Base-by-base conservation (phyloP, 2,329 filamentous ascomycete species). In the Arthrobotrys megalospora region DNA sequence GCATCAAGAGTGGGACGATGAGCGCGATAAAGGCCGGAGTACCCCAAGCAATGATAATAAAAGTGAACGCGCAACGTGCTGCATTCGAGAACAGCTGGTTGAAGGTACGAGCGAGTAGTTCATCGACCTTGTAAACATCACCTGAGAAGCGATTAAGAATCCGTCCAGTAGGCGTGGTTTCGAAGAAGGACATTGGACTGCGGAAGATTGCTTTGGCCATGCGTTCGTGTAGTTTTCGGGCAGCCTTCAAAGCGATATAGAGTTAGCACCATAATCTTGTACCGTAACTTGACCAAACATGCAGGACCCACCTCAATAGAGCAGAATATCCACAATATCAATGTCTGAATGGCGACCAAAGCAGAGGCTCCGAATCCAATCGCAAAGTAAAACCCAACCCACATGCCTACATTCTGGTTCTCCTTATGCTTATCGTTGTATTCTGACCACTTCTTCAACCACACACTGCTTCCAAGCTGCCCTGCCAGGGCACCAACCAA, bases 291-390 rank as follows among this genome's bases (percentile, higher is more conserved):
- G 21, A 16, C 11, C 6, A n/a, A 14, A 28, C 10, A n/a, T 7
- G 21, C n/a, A 19, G 4, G 38, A 50, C 32, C 21, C 86, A 93
- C 92, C 89, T 99, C 96, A 80, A 99, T 99, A 3, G 96, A 98
- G 86, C 96, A 99, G 86, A 99, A 98, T 81, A 99, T 98, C 96
- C 96, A 99, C 32, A 99, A 87, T 80, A 99, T 94, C 81, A 99
- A 86, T 5, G 95, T 98, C 85, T 98, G 96, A 34, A 96, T 83
- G 48, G 98, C 93, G 2, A 96, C 95, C 80, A 99, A 87, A 50
- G 89, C 88, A 47, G 96, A 92, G 28, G 93, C 91, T 36, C 95
- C 95, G 64, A 99, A 89, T 58, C 96, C 96, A 85, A 99, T 93
- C 14, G 92, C 93, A 85, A 99, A 96, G 86, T 99, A 99, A 80